phyloP scores from a whole-genome alignment of 495 filamentous ascomycete species.

The Penicillium samsonianum region DNA sequence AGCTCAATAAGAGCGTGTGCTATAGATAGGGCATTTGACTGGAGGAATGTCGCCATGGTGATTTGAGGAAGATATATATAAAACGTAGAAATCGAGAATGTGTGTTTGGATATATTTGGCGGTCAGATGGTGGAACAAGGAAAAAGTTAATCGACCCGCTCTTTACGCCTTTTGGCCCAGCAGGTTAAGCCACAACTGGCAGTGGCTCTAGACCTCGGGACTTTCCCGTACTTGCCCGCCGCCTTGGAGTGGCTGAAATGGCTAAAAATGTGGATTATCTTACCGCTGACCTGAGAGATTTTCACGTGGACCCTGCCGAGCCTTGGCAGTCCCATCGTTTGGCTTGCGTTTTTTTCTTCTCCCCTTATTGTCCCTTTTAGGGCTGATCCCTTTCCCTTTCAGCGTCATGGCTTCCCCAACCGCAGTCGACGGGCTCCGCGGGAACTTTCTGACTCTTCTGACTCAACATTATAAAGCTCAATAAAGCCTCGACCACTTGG shows the following conservation, averaged over 20 bases:
- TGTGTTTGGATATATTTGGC: slow-evolving; percentile 2
- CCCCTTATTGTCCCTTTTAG: not conserved
- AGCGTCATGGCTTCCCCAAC: not conserved
- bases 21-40: slow-evolving; percentile 28
- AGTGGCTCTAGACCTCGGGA: not conserved
- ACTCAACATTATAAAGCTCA: not conserved
- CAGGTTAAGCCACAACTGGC: not conserved
- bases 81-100: slow-evolving; percentile 16
- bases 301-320: slow-evolving; percentile 6
- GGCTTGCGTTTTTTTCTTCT: not conserved
- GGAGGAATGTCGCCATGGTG: slow-evolving; percentile 27
- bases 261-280: not conserved
- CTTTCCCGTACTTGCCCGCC: not conserved
- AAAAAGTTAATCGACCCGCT: slow-evolving; percentile 9
- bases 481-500: slow-evolving; percentile 5
- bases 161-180: not conserved
- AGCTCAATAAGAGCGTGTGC: slow-evolving; percentile 27
- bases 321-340: not conserved
- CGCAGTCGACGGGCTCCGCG: not conserved
- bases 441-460: not conserved
- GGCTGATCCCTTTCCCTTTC: slow-evolving; percentile 1
- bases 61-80: slow-evolving; percentile 4
- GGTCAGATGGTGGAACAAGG: slow-evolving; percentile 4
- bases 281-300: slow-evolving; percentile 3
- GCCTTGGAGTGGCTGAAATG: not conserved